Base-by-base conservation (phyloP, 176 grass and related monocot genomes). In the Musa acuminata region DNA sequence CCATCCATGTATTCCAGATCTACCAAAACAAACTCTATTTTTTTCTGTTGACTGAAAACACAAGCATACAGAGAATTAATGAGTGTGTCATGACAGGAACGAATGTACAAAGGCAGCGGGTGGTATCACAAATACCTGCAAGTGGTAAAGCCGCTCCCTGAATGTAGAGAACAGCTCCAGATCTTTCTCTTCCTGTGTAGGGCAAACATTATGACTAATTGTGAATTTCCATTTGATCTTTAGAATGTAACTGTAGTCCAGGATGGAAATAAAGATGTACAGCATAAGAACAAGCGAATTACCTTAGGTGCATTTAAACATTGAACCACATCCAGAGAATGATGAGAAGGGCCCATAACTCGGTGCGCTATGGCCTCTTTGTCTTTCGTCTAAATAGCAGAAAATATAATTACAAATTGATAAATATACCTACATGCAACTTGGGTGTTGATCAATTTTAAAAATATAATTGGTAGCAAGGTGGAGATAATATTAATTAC, bases 1-100 rank as follows among this genome's bases (percentile, higher is more conserved):
- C 90, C 95, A 98, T 66, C 95, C 92, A 85, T 98, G 95, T 89
- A 98, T 98, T 79, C 90, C 95, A 64, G 95, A 98, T 83, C 90
- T 90, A 57, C 94, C 94, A 91, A 93, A 98, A 73, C 88, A 93
- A 85, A 98, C 90, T 89, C 95, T 91, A 74, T 62, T 91, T 79
- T 98, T 84, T 82, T 98, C 95, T 35, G 86, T 98, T 84, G 84
- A 82, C 94, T 97, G 83, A 60, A 86, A 88, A 53, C 74, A 64
- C 26, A 11, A 73, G 64, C 50, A 82, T 24, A 57, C 62, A 75
- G 50, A 63, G 84, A 43, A 71, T 43, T 29, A 72, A 83, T n/a
- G 82, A 53, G 19, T 64, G n/a, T 48, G 21, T 53, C 23, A 74
- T 55, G 26, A 74, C 13, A 85, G 51, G 55, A 55, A 53, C 9